These are phyloP conservation scores for Aspergillus sp. DNA, from an alignment of 2,329 filamentous ascomycete species.

Conservation along the genomic window DNA sequence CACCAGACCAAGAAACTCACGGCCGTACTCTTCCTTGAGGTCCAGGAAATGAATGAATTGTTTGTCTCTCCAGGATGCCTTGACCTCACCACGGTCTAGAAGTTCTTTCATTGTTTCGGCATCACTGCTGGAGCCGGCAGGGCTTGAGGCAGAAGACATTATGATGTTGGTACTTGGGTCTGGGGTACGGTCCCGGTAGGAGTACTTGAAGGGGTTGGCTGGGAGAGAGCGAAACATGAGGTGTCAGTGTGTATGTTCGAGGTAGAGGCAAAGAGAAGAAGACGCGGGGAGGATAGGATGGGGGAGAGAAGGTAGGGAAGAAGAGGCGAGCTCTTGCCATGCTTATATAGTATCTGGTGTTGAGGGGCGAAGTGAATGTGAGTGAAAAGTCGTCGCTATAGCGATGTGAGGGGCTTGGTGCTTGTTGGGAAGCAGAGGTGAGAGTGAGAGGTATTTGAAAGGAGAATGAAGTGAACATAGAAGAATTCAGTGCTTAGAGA, in stretches of 20 bases:
- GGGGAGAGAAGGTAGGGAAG: not conserved
- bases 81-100: slow-evolving; percentile 20
- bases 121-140: not conserved
- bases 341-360: not conserved
- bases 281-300: not conserved
- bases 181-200: not conserved
- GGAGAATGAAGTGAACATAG: no score
- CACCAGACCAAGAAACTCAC: slow-evolving; percentile 18
- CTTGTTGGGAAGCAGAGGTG: no score
- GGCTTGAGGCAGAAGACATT: not conserved
- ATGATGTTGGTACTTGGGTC: not conserved
- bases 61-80: slow-evolving; percentile 13
- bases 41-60: slow-evolving; percentile 27
- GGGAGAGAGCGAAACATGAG: not conserved
- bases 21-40: slow-evolving; percentile 20
- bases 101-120: slow-evolving; percentile 11
- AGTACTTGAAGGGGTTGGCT: not conserved
- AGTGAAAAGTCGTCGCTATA: not conserved
- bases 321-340: not conserved
- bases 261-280: no score
- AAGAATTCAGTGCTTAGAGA: no score
- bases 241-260: not conserved
- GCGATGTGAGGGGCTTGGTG: not conserved
- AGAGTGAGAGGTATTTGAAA: no score
- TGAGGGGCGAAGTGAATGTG: not conserved